A percentile compares a stretch with the other conserved stretches of the same genome.
These are phyloP conservation scores for Leishmania gerbilli DNA, from an alignment of 208 protist species.

Conservation along the genomic window DNA sequence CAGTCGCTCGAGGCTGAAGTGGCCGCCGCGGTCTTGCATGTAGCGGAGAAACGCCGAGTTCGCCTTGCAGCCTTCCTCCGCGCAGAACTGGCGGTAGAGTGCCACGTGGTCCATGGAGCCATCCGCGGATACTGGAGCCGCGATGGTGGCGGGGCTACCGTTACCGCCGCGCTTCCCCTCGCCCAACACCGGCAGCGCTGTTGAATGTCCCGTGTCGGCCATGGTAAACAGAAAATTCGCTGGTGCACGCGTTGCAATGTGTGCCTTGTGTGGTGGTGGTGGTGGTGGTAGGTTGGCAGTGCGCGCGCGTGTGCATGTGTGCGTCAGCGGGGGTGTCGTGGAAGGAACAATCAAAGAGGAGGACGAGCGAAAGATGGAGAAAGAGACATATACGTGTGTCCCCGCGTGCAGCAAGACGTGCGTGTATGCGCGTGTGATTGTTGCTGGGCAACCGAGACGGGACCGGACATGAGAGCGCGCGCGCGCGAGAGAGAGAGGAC, in stretches of 20 bases:
- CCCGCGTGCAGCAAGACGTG: neutral
- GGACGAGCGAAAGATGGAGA: neutral
- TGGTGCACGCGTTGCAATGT: neutral
- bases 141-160: conserved; percentile 3
- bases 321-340: neutral
- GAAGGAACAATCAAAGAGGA: neutral
- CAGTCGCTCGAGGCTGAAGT: conserved; percentile 45
- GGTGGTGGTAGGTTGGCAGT: neutral
- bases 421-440: conserved; percentile 1
- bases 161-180: neutral
- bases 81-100: conserved; percentile 79
- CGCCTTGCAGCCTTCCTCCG: conserved; percentile 69
- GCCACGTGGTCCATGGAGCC: conserved; percentile 41
- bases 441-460: neutral
- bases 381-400: neutral
- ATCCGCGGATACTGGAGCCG: conserved; percentile 1
- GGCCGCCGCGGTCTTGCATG: conserved; percentile 40
- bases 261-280: neutral
- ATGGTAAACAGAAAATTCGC: neutral
- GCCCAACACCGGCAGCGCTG: conserved; percentile 1
- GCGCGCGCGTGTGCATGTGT: neutral
- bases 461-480: no score
- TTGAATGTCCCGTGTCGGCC: conserved; percentile 2
- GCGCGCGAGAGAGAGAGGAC: no score
- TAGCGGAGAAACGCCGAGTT: conserved; percentile 84